phyloP scores from a whole-genome alignment of 2,329 filamentous ascomycete genomes.

The Claviceps sorghi region DNA sequence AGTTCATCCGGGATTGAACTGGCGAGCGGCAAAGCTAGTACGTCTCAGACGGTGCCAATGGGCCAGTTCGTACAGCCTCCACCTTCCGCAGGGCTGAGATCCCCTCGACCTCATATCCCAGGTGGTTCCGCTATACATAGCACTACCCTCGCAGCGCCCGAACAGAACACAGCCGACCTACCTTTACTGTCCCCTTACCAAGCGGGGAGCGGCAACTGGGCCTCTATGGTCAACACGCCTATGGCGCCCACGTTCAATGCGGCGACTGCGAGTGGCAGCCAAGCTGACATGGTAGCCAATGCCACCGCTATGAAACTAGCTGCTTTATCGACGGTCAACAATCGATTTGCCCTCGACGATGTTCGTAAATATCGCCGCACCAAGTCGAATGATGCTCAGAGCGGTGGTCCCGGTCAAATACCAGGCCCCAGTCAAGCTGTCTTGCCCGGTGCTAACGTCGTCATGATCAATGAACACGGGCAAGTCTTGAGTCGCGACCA shows the following conservation, averaged over 20 bases:
- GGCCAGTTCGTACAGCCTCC: conserved; percentile 85
- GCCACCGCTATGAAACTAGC: conserved; percentile 98
- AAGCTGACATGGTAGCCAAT: conserved; percentile 97
- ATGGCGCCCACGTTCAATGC: conserved; percentile 77
- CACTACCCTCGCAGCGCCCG: conserved; percentile 60
- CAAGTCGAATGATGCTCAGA: conserved; percentile 70
- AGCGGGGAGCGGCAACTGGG: conserved; percentile 81
- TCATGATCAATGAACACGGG: conserved; percentile 91
- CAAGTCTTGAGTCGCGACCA: conserved; percentile 79
- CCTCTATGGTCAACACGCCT: conserved; percentile 94
- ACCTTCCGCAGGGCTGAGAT: conserved; percentile 59
- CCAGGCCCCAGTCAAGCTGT: conserved; percentile 50
- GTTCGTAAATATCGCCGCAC: conserved; percentile 90
- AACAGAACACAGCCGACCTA: conserved; percentile 54
- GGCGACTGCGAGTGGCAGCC: conserved; percentile 38
- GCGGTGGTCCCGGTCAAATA: conserved; percentile 44
- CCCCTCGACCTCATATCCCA: conserved; percentile 57
- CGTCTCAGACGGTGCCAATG: conserved; percentile 63
- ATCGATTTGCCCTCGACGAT: conserved; percentile 91
- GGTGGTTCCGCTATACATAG: conserved; percentile 62
- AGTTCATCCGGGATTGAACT: conserved; percentile 33
- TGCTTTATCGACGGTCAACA: conserved; percentile 93
- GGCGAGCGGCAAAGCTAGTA: conserved; percentile 55
- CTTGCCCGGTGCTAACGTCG: conserved; percentile 59
- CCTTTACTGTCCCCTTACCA: conserved; percentile 76